These are phyloP conservation scores for Globisporangium iwayamae DNA, from an alignment of 352 stramenopile species.

Conservation along the genomic window DNA sequence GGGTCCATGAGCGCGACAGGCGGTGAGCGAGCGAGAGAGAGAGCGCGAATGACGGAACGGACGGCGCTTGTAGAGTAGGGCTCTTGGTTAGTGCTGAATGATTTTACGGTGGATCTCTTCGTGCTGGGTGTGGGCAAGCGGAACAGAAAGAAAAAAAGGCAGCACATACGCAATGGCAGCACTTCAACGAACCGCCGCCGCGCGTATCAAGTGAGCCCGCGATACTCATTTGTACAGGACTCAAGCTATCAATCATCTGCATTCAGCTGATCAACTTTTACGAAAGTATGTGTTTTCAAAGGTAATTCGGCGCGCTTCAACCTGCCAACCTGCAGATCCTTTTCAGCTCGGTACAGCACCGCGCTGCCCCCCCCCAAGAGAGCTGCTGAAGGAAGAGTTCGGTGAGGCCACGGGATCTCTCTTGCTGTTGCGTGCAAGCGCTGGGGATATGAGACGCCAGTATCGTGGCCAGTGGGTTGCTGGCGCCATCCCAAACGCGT, in stretches of 20 bases:
- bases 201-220: background rate
- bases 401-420: background rate
- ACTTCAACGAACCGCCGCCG: background rate
- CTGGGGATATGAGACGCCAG: background rate
- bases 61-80: background rate
- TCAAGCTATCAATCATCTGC: background rate
- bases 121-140: background rate
- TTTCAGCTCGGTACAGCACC: conserved; percentile 12
- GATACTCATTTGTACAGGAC: background rate
- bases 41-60: background rate
- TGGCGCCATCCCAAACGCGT: background rate
- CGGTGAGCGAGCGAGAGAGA: background rate
- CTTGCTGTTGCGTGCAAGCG: background rate
- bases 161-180: background rate
- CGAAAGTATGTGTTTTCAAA: background rate
- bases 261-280: background rate
- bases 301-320: conserved; percentile 1
- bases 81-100: no score
- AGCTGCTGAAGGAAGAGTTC: background rate
- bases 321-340: background rate
- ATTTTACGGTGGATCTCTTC: background rate
- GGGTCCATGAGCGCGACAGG: background rate
- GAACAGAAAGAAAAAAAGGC: conserved; percentile 5
- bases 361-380: background rate
- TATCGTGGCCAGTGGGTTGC: background rate